Base-by-base conservation (phyloP, 768 basidiomycete species). In the Panaeolus papilionaceus region DNA sequence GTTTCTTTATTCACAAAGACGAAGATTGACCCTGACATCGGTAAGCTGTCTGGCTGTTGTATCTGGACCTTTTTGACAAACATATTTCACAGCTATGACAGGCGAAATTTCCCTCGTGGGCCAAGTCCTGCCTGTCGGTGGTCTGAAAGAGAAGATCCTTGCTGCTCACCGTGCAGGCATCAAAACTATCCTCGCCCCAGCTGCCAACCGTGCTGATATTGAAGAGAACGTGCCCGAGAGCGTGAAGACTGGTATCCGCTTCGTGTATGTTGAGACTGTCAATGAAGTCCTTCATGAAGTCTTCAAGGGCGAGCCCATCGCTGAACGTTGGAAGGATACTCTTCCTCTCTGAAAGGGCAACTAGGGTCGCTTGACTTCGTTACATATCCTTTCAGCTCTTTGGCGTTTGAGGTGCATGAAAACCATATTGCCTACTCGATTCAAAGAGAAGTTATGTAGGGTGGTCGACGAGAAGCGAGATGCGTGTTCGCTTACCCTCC, bases 151-250 rank as follows among this genome's bases (percentile, higher is more conserved):
- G 81, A 96, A 98, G 84, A 95, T 97, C 69, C 86, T 98, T 1
- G 97, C 97, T 1, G 97, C 98, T 0, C 98, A 99, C 75, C 90
- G 98, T 18, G 95, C 98, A 0, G 96, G 95, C 3, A 98, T 99
- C 83, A 96, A 92, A 81, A 96, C 92, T 0, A 92, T 95, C 72
- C 78, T 96, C 7, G 92, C 92, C 0, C 95, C 95, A 0, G 90
- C 86, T 33, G 96, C 93, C 2, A 97, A 97, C 77, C 89, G 91
- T 28, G 90, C 94, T 0, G 97, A 99, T 74, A 96, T 99, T 38
- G 95, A 98, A 80, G 95, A 96, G 83, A 99, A 99, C 75, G 97
- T 99, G 0, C 96, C 95, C 0, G 91, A 90, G 72, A 96, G 95
- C 73, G 96, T 98, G 71, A 98, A 98, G 86, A 90, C 89, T 6